A percentile compares a stretch with the other conserved stretches of the same genome.
Evolutionary conservation across 139 green algal genomes (phyloP).

Genomic region (Coelastrella sp.): DNA sequence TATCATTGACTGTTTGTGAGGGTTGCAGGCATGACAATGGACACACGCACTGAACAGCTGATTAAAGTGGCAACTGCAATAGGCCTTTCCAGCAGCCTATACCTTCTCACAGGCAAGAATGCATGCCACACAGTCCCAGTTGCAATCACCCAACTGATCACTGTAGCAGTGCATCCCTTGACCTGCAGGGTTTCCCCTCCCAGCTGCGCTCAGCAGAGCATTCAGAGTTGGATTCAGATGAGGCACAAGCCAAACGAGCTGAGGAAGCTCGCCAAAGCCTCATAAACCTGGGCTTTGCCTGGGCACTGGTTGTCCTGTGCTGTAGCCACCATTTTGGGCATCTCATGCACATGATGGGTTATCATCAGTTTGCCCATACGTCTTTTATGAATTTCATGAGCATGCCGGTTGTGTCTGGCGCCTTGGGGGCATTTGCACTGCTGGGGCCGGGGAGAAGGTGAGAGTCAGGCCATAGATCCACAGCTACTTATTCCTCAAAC

Average conservation of each 20-base stretch:
- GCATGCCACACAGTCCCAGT: not conserved
- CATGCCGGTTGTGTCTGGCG: slow-evolving; percentile 68
- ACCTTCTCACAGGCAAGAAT: too few species aligned
- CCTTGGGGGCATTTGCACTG: slow-evolving; percentile 82
- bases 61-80: too few species aligned
- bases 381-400: slow-evolving; percentile 73
- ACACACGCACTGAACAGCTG: not conserved
- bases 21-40: too few species aligned
- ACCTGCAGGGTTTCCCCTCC: slow-evolving; percentile 77
- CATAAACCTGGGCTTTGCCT: slow-evolving; percentile 77
- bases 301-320: slow-evolving; percentile 83
- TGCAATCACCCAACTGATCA: not conserved
- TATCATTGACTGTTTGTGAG: too few species aligned
- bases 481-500: not conserved
- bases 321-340: slow-evolving; percentile 89
- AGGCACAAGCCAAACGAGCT: slow-evolving; percentile 49
- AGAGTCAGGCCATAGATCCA: not conserved
- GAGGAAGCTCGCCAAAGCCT: slow-evolving; percentile 68
- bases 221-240: slow-evolving; percentile 44
- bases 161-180: too few species aligned
- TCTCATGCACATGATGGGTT: slow-evolving; percentile 68
- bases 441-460: slow-evolving; percentile 81
- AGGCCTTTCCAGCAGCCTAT: too few species aligned
- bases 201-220: slow-evolving; percentile 33
- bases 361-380: slow-evolving; percentile 74